Conservation (phyloP, 2,329 filamentous ascomycete genomes). For the Acarospora socialis region DNA sequence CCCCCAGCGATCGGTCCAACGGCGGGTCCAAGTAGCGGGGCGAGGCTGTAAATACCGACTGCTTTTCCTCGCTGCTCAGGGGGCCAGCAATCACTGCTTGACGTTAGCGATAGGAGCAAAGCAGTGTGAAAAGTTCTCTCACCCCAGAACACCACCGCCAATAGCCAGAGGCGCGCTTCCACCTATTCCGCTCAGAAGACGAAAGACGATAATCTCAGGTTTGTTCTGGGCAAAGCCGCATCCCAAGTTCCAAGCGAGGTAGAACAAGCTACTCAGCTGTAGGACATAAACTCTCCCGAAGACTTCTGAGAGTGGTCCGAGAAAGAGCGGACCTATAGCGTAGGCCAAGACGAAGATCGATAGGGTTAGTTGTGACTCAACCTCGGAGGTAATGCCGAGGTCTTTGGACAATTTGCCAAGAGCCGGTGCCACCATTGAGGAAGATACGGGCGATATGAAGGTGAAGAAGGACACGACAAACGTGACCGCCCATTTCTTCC, state of each 20-base stretch:
- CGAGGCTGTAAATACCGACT: slow-evolving; percentile 2
- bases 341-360: slow-evolving; percentile 43
- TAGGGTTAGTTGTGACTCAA: slow-evolving; percentile 35
- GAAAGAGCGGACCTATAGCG: slow-evolving; percentile 37
- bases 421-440: slow-evolving; percentile 43
- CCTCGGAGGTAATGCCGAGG: slow-evolving; percentile 34
- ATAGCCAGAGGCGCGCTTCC: slow-evolving; percentile 42
- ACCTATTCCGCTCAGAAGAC: slow-evolving; percentile 45
- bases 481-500: slow-evolving; percentile 43
- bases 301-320: slow-evolving; percentile 40
- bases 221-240: slow-evolving; percentile 42
- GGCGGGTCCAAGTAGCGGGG: slow-evolving; percentile 2
- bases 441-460: slow-evolving; percentile 49
- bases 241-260: slow-evolving; percentile 43
- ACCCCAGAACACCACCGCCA: no score
- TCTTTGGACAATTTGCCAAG: slow-evolving; percentile 39
- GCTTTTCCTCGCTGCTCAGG: slow-evolving; percentile 3
- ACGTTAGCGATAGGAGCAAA: no score
- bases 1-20: slow-evolving; percentile 12
- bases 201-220: slow-evolving; percentile 40
- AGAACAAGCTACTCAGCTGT: slow-evolving; percentile 40
- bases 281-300: slow-evolving; percentile 40
- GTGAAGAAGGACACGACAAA: slow-evolving; percentile 44
- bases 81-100: slow-evolving; percentile 2
- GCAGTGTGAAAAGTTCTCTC: no score